Conservation (phyloP, 1,284 basidiomycete species). For the Ustilago bromivora region DNA sequence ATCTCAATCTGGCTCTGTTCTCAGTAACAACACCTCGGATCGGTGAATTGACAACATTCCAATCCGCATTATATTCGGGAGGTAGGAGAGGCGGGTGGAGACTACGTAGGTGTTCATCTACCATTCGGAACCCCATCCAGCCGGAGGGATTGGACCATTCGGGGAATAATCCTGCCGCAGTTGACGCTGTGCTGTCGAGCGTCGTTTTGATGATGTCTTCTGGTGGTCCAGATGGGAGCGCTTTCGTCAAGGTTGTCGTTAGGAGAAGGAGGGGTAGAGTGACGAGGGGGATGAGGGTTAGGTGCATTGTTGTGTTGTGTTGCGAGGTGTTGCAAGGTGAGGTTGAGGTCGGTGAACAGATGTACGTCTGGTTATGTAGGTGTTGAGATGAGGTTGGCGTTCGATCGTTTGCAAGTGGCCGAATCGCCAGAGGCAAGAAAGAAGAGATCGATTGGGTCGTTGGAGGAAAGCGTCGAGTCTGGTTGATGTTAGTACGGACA, state of each 20-base stretch:
- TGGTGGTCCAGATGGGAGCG: neutral
- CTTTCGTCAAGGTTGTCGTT: neutral
- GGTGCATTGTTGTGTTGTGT: too few relatives aligned
- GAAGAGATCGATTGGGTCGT: too few relatives aligned
- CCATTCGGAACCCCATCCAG: constrained; percentile 15
- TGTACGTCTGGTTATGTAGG: too few relatives aligned
- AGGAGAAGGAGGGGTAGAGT: neutral
- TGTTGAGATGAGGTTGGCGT: too few relatives aligned
- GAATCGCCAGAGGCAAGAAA: too few relatives aligned
- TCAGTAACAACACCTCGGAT: constrained; percentile 15
- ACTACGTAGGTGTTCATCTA: neutral
- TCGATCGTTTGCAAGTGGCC: too few relatives aligned
- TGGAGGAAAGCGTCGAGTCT: too few relatives aligned
- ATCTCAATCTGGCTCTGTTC: neutral
- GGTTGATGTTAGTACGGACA: too few relatives aligned
- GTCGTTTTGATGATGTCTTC: neutral
- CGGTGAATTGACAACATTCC: constrained; percentile 19
- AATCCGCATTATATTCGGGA: neutral
- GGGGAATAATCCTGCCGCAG: neutral
- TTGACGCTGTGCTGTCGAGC: neutral
- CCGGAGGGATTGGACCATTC: neutral
- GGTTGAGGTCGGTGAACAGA: too few relatives aligned
- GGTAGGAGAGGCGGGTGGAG: neutral
- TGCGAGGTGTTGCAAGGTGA: too few relatives aligned
- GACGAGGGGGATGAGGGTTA: too few relatives aligned